Evolutionary conservation across 2,329 filamentous ascomycete genomes (phyloP).

Genomic region (Xylariomycetidae sp.): DNA sequence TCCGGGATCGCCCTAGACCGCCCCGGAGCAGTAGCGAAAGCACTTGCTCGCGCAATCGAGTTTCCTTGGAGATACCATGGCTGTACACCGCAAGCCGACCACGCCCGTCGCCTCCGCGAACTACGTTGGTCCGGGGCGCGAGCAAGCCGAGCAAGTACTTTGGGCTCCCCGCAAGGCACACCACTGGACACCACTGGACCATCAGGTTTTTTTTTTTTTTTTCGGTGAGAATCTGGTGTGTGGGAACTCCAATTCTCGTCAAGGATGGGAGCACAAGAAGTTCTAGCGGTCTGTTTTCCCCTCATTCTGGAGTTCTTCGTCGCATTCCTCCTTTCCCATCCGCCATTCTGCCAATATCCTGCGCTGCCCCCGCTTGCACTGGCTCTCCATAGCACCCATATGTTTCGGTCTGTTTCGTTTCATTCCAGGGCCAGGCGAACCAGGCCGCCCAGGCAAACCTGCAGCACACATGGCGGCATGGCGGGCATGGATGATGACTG

Average conservation of each 20-base stretch:
- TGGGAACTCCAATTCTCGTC: conserved; percentile 10
- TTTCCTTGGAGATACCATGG: no score
- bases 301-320: conserved; percentile 5
- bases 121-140: no score
- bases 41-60: no score
- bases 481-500: background rate
- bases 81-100: no score
- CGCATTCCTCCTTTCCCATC: no score
- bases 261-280: conserved; percentile 22
- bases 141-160: no score
- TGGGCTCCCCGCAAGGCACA: background rate
- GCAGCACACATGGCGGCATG: conserved; percentile 11
- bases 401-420: no score
- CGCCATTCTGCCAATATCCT: conserved; percentile 2
- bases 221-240: conserved; percentile 22
- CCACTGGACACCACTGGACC: background rate
- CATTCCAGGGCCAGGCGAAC: no score
- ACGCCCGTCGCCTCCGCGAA: no score
- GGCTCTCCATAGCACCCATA: background rate
- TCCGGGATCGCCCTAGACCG: no score
- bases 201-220: conserved; percentile 7
- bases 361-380: conserved; percentile 3
- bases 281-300: conserved; percentile 6
- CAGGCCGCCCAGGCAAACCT: conserved; percentile 5
- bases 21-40: no score